These are phyloP conservation scores for Daldinia eschscholtzii DNA, from an alignment of 2,329 filamentous ascomycete species.

Conservation along the genomic window DNA sequence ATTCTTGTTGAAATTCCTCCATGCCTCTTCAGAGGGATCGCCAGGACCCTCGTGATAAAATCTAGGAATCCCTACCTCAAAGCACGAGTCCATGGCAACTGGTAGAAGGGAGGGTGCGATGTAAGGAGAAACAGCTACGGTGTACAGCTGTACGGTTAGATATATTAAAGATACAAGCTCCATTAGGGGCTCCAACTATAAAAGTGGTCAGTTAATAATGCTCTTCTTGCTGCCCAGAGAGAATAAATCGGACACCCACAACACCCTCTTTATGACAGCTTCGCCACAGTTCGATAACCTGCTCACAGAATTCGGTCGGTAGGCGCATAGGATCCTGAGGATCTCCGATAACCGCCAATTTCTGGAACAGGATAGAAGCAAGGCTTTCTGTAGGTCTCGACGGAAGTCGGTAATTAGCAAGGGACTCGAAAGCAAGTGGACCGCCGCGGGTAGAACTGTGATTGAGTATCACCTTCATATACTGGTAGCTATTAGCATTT, in stretches of 20 bases:
- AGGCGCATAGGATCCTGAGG: slow-evolving; percentile 65
- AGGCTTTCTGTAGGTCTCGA: slow-evolving; percentile 73
- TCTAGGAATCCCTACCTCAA: slow-evolving; percentile 69
- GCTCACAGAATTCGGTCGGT: slow-evolving; percentile 72
- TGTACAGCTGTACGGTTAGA: slow-evolving; percentile 73
- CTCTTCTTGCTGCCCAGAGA: background rate
- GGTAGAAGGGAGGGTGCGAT: slow-evolving; percentile 70
- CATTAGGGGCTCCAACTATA: slow-evolving; percentile 71
- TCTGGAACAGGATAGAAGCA: slow-evolving; percentile 75
- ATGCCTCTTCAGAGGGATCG: slow-evolving; percentile 59
- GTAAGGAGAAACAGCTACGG: slow-evolving; percentile 68
- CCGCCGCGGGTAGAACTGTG: slow-evolving; percentile 68
- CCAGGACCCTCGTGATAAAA: slow-evolving; percentile 63
- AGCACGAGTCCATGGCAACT: slow-evolving; percentile 70
- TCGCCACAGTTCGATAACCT: slow-evolving; percentile 76
- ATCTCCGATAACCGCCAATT: slow-evolving; percentile 69
- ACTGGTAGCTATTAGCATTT: slow-evolving; percentile 56
- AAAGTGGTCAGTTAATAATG: slow-evolving; percentile 19
- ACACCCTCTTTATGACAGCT: slow-evolving; percentile 72
- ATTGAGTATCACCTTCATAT: slow-evolving; percentile 73
- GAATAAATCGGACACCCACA: slow-evolving; percentile 47
- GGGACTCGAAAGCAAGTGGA: slow-evolving; percentile 74
- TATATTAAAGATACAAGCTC: slow-evolving; percentile 74
- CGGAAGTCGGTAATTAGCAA: slow-evolving; percentile 74
- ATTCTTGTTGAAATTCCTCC: slow-evolving; percentile 62